Conservation (phyloP, 2,329 filamentous ascomycete genomes). For the Phoma herbarum region DNA sequence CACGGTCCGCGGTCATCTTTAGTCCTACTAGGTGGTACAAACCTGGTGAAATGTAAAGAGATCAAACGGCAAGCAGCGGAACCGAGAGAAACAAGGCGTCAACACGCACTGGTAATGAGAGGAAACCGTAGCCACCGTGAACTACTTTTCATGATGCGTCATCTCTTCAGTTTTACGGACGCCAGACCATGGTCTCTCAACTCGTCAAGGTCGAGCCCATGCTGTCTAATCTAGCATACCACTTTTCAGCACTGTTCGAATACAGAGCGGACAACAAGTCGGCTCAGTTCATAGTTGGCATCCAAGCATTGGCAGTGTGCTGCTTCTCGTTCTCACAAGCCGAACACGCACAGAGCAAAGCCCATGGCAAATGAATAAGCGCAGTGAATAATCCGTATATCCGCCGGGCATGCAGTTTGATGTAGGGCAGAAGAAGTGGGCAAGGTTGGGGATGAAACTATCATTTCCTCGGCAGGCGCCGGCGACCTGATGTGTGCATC, state of each 20-base stretch:
- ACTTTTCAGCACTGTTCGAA: background rate
- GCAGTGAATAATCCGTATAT: background rate
- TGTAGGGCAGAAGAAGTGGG: background rate
- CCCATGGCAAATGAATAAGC: background rate
- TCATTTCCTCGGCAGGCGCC: background rate
- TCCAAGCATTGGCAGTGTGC: background rate
- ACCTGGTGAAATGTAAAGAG: background rate
- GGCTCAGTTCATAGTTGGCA: too few relatives aligned
- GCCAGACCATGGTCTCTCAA: background rate
- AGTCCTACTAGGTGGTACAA: background rate
- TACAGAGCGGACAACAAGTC: background rate
- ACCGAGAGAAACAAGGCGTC: background rate
- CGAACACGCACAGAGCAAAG: background rate
- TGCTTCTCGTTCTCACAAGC: background rate
- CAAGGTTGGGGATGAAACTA: background rate
- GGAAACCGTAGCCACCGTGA: background rate
- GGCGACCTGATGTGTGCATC: background rate
- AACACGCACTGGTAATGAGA: background rate
- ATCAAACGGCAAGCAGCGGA: background rate
- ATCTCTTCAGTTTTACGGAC: background rate
- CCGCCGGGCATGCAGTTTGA: constrained; percentile 6
- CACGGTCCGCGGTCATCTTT: background rate
- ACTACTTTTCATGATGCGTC: background rate
- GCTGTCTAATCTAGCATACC: background rate
- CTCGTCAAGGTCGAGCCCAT: background rate